Conservation (phyloP, 2,329 filamentous ascomycete species). For the Nannizziopsis arthrosporioides region DNA sequence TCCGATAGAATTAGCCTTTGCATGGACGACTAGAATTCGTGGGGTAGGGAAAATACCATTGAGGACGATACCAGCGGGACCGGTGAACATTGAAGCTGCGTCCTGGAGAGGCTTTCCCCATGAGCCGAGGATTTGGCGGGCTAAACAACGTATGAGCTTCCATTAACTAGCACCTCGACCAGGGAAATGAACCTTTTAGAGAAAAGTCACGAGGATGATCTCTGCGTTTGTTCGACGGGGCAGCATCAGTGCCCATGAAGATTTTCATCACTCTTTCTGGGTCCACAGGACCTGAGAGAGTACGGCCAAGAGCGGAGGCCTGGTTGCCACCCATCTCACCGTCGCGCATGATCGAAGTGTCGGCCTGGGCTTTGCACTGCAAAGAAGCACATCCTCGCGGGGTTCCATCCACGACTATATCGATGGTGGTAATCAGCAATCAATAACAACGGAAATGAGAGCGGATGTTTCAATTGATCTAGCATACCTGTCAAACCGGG, state of each 20-base stretch:
- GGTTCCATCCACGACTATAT: slow-evolving; percentile 7
- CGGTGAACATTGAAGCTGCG: slow-evolving; percentile 4
- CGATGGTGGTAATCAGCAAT: background rate
- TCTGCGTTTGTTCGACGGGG: background rate
- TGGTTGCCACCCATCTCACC: slow-evolving; percentile 5
- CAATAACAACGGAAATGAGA: background rate
- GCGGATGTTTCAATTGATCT: background rate
- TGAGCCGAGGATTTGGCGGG: background rate
- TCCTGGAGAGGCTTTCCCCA: background rate
- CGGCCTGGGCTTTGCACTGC: slow-evolving; percentile 3
- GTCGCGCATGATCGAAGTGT: slow-evolving; percentile 5
- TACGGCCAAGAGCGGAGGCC: slow-evolving; percentile 6
- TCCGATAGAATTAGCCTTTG: background rate
- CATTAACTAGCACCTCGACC: background rate
- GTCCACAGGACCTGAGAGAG: slow-evolving; percentile 1
- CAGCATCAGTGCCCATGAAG: slow-evolving; percentile 1
- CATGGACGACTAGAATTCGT: background rate
- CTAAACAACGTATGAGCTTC: background rate
- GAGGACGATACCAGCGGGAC: slow-evolving; percentile 4
- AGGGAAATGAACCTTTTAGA: background rate
- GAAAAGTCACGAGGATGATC: slow-evolving; percentile 5
- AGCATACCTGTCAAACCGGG: slow-evolving; percentile 5
- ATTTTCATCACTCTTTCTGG: background rate
- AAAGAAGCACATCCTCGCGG: slow-evolving; percentile 8
- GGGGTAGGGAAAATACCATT: background rate